Conservation (phyloP, 2,329 filamentous ascomycete genomes). For the Alternaria triticina region DNA sequence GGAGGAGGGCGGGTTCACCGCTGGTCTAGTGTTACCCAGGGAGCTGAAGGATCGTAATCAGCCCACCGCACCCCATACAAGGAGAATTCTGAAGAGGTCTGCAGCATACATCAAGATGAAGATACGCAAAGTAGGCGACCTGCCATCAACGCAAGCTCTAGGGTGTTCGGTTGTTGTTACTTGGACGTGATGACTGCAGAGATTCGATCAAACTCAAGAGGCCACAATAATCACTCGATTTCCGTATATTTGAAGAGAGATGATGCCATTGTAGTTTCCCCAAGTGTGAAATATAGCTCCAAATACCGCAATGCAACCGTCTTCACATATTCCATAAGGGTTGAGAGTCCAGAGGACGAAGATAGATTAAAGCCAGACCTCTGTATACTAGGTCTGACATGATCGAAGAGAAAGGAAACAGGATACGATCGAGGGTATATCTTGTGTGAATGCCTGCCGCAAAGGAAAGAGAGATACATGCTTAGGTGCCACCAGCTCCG, state of each 20-base stretch:
- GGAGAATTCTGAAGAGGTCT: background rate
- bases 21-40: background rate
- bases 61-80: background rate
- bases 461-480: constrained; percentile 1
- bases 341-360: background rate
- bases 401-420: background rate
- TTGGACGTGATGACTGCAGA: background rate
- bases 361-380: background rate
- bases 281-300: background rate
- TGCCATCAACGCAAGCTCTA: background rate
- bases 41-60: background rate
- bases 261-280: background rate
- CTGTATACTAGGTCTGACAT: background rate
- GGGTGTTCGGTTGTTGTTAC: background rate
- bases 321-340: background rate
- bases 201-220: background rate
- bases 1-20: background rate
- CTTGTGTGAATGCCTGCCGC: constrained; percentile 12
- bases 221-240: background rate
- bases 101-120: too few relatives aligned
- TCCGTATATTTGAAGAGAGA: background rate
- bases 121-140: too few relatives aligned
- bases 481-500: constrained; percentile 11
- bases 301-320: background rate
- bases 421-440: constrained; percentile 17